phyloP scores from a whole-genome alignment of 2,329 filamentous ascomycete species.

The Fusarium aywerte region DNA sequence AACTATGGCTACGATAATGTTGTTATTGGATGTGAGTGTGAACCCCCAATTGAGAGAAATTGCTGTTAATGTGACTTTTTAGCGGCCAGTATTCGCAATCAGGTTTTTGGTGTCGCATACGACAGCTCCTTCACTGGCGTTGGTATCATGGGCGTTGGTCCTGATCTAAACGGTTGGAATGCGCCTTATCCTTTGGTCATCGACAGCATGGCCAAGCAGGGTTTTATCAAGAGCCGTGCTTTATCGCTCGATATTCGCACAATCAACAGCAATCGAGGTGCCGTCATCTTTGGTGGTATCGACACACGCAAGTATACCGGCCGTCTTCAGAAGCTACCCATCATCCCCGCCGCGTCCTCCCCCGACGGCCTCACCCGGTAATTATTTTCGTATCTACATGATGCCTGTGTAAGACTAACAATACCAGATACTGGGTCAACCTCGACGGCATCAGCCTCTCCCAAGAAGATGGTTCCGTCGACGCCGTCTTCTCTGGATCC shows the following conservation, averaged over 20 bases:
- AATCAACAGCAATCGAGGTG: constrained; percentile 47
- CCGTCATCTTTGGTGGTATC: constrained; percentile 65
- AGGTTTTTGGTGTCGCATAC: constrained; percentile 53
- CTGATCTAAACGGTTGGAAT: constrained; percentile 50
- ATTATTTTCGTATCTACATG: neutral
- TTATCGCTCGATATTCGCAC: constrained; percentile 52
- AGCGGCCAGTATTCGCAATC: constrained; percentile 50
- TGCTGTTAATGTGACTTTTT: neutral
- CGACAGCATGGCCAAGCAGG: constrained; percentile 50
- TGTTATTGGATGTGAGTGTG: constrained; percentile 48
- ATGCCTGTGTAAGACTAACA: neutral
- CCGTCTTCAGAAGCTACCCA: constrained; percentile 64
- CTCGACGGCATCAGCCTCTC: constrained; percentile 53
- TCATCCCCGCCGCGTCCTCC: constrained; percentile 57
- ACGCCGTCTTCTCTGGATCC: constrained; percentile 57
- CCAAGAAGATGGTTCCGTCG: constrained; percentile 50
- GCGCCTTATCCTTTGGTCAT: constrained; percentile 51
- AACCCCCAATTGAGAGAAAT: neutral
- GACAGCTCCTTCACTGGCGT: constrained; percentile 46
- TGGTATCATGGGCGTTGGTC: constrained; percentile 53
- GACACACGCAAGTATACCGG: constrained; percentile 67
- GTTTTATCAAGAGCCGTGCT: constrained; percentile 52
- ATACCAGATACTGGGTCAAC: constrained; percentile 55
- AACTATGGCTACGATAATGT: constrained; percentile 51
- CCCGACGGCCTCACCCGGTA: constrained; percentile 50